A percentile compares a stretch with the other conserved stretches of the same genome.
Conservation (phyloP, 495 filamentous ascomycete species). For the Entonaema liquescens region DNA sequence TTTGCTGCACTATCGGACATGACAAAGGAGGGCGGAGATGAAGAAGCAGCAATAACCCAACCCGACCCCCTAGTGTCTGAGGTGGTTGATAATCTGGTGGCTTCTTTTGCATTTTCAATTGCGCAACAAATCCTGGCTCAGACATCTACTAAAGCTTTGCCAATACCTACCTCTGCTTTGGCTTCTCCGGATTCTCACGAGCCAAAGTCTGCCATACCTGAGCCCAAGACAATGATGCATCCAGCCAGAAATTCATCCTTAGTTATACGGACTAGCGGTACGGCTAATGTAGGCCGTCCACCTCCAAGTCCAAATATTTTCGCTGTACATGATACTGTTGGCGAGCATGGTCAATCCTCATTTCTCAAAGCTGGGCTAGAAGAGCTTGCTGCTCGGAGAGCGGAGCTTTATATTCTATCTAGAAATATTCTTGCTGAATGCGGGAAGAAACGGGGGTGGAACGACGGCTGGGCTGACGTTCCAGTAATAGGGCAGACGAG, state of each 20-base stretch:
- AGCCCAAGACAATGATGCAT: constrained; percentile 71
- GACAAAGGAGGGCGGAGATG: constrained; percentile 39
- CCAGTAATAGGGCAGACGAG: constrained; percentile 62
- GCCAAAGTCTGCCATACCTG: constrained; percentile 61
- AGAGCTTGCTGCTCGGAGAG: constrained; percentile 82
- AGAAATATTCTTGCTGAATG: constrained; percentile 79
- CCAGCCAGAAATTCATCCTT: constrained; percentile 65
- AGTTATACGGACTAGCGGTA: constrained; percentile 40
- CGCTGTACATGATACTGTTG: constrained; percentile 34
- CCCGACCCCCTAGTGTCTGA: constrained; percentile 53
- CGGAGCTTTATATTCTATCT: constrained; percentile 80
- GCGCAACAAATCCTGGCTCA: constrained; percentile 79
- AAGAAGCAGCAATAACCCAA: neutral
- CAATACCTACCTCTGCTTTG: constrained; percentile 69
- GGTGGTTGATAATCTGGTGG: constrained; percentile 81
- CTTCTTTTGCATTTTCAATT: constrained; percentile 84
- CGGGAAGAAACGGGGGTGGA: constrained; percentile 78
- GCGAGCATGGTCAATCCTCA: constrained; percentile 45
- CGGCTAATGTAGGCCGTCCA: constrained; percentile 40
- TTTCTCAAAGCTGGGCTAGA: constrained; percentile 74
- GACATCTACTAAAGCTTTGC: constrained; percentile 73
- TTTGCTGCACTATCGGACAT: constrained; percentile 52
- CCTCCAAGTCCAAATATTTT: constrained; percentile 59
- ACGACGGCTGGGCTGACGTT: constrained; percentile 75
- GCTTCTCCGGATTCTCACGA: constrained; percentile 55